Evolutionary conservation across 176 grass and related monocot species (phyloP).

Genomic region (Aegilops speltoides): DNA sequence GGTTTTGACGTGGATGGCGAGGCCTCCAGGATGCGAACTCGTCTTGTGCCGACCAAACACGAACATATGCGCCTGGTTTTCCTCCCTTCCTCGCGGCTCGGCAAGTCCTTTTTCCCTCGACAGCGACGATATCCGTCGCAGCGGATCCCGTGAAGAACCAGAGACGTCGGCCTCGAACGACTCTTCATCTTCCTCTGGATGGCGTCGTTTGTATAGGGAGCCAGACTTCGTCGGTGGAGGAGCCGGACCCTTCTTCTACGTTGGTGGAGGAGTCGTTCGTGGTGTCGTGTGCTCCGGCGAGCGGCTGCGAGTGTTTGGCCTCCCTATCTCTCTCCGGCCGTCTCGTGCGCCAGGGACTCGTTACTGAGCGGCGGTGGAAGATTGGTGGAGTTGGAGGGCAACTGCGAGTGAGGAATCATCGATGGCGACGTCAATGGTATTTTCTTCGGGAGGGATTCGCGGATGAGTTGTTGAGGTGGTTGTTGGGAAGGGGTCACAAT

Average conservation of each 20-base stretch:
- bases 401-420: neutral
- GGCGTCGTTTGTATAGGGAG: no score
- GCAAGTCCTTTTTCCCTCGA: neutral
- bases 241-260: no score
- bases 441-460: no score
- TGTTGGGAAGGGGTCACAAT: no score
- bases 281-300: no score
- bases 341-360: neutral
- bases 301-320: neutral
- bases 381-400: neutral
- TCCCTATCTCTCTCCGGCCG: neutral
- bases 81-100: neutral
- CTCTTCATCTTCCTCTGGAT: no score
- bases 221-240: no score
- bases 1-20: neutral
- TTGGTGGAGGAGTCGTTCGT: no score
- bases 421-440: no score
- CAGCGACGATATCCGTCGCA: neutral
- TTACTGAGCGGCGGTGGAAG: neutral
- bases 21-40: constrained; percentile 30
- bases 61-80: neutral
- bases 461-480: no score
- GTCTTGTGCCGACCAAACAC: constrained; percentile 24
- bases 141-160: no score
- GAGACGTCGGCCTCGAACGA: neutral